Base-by-base conservation (phyloP, 768 basidiomycete genomes). In the button mushroom (Agaricus bisporus) region DNA sequence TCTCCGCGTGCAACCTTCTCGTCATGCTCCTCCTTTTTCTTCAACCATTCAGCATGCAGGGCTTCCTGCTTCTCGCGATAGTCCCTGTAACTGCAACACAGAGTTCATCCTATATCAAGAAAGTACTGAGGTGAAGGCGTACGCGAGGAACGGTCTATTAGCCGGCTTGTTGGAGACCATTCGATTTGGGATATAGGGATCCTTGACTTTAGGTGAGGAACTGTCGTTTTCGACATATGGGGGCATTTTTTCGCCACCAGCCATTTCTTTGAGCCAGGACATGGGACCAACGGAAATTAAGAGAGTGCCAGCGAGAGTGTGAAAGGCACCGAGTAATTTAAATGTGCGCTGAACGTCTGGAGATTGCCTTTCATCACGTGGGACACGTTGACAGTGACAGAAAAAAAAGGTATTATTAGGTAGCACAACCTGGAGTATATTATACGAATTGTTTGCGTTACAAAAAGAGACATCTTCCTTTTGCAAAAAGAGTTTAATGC, bases 121-220 rank as follows among this genome's bases (percentile, higher is more conserved):
- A 25, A 15, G 35, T 38, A 46, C 14, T 18, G 37, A 18, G 26
- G 26, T 46, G 7, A 56, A 48, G 28, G 66, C 62, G 58, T 72
- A 92, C 83, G 82, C 82, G 26, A 95, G 79, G 69, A 91, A 93
- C 8, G 94, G 90, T 55, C 77, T 75, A 70, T 95, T 97, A 28
- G 92, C 90, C 41, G 81, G 69, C 73, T 95, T 95, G 58, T 80
- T 81, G 25, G 86, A 80, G 37, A 95, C 89, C 75, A 80, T 79
- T 60, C 88, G 78, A 54, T 78, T 75, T 2, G 84, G 80, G 56
- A 85, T 79, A 49, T 68, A 58, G 51, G 86, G 86, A 68, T 89
- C 87, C 59, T 72, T 66, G 3, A 83, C 80, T 68, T 79, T 80
- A 45, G 70, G 73, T 48, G 72, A 67, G 10, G 74, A 62, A 38